Percentiles rank a stretch among this genome's conserved stretches.
phyloP scores from a whole-genome alignment of 2,329 filamentous ascomycete species.

The Fusarium abutilonis region DNA sequence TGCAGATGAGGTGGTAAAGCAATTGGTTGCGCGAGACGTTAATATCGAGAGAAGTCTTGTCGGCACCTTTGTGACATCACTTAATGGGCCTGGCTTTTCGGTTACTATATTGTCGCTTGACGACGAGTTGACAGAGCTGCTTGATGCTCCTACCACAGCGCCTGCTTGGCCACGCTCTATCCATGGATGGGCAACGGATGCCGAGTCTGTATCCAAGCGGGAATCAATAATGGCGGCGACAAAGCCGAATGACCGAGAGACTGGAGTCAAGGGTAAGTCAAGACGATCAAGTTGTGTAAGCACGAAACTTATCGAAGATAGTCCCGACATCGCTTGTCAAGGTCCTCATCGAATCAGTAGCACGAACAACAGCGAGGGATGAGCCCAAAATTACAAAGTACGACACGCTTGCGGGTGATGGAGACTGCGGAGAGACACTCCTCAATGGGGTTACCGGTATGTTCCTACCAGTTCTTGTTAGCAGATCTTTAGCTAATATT shows the following conservation, averaged over 20 bases:
- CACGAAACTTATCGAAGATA: conserved; percentile 2
- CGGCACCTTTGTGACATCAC: conserved; percentile 41
- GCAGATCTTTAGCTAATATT: not conserved
- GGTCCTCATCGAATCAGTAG: conserved; percentile 35
- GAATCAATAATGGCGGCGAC: conserved; percentile 12
- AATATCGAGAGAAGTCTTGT: conserved; percentile 33
- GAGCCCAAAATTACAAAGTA: conserved; percentile 47
- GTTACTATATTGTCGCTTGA: conserved; percentile 38
- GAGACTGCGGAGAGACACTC: conserved; percentile 50
- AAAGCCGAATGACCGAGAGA: conserved; percentile 23
- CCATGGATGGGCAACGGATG: conserved; percentile 35
- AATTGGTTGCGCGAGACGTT: conserved; percentile 18
- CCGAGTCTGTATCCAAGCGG: conserved; percentile 23
- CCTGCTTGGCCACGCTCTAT: conserved; percentile 41
- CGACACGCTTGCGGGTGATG: conserved; percentile 49
- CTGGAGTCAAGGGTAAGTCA: conserved; percentile 33
- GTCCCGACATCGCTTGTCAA: conserved; percentile 34
- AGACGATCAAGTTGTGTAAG: too few species aligned
- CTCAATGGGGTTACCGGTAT: conserved; percentile 40
- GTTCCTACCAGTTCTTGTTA: not conserved
- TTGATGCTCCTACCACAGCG: conserved; percentile 39
- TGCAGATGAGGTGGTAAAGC: conserved; percentile 38
- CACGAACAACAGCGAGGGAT: conserved; percentile 51
- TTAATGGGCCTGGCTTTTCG: conserved; percentile 41
- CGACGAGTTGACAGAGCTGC: conserved; percentile 30